Percentiles rank a stretch among this genome's conserved stretches.
These are phyloP conservation scores for Yarrowia sp. DNA, from an alignment of 805 yeast species.

Conservation along the genomic window DNA sequence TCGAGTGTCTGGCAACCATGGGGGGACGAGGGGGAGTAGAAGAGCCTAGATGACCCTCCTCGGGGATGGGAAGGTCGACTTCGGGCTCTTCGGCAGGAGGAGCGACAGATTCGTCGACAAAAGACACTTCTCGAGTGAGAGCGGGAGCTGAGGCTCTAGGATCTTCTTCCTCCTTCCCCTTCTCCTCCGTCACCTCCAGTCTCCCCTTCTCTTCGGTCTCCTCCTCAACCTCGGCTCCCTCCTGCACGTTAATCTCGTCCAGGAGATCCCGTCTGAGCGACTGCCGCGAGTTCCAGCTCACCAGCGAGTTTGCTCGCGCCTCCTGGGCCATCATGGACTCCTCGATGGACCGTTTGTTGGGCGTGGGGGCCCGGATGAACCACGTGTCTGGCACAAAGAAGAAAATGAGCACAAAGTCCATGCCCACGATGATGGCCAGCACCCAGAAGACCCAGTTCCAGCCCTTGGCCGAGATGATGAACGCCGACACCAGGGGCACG, in stretches of 20 bases:
- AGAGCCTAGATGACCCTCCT: constrained; percentile 10
- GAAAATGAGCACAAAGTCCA: constrained; percentile 55
- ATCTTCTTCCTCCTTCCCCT: too few relatives aligned
- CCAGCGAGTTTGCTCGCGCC: constrained; percentile 47
- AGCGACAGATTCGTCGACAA: not conserved
- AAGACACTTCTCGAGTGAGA: constrained; percentile 9
- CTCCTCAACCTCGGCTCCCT: not conserved
- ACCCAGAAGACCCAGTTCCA: constrained; percentile 72
- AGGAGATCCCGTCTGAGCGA: not conserved
- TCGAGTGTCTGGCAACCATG: constrained; percentile 8
- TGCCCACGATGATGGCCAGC: constrained; percentile 59
- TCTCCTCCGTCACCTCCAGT: not conserved
- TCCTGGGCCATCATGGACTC: constrained; percentile 59
- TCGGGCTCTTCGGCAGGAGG: constrained; percentile 1
- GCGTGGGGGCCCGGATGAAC: constrained; percentile 64
- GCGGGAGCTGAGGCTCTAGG: not conserved
- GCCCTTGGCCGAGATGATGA: constrained; percentile 57
- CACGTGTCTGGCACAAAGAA: constrained; percentile 70
- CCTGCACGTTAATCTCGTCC: not conserved
- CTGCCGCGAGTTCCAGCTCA: constrained; percentile 29
- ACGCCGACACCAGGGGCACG: constrained; percentile 62
- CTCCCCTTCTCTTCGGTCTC: not conserved
- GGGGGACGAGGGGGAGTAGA: constrained; percentile 26
- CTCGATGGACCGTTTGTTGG: constrained; percentile 55
- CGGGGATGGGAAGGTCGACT: constrained; percentile 12